Base-by-base conservation (phyloP, 371 early-diverging fungal species). In the Umbelopsis sp. region DNA sequence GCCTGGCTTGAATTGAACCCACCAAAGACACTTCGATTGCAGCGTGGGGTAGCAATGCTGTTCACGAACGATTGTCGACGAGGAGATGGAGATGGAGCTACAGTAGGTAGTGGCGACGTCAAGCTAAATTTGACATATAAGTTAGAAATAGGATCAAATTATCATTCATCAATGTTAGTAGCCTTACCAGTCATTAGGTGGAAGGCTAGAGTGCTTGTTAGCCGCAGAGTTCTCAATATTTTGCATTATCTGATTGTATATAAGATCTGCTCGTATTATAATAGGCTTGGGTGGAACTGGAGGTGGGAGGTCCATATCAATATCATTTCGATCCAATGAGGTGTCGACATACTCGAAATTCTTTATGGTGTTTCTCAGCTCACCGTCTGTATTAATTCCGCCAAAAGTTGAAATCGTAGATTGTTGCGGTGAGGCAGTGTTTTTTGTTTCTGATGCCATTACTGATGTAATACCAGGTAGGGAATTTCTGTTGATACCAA, bases 201-300 rank as follows among this genome's bases (percentile, higher is more conserved):
- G 57, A 24, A 57, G 29, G 14, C 57, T 57, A 16, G 57, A 35
- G 18, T 57, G 57, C 18, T 57, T 57, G 12, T 29, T 57, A 35
- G 57, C 32, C 35, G 18, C 57, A 4, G 57, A 57, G 32, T 29
- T 57, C n/a, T 57, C 57, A n/a, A 57, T 57, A 18, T 57, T 32
- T 14, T 57, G 57, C 29, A 24, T 10, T 5, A 57, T 57, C 14
- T 65, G 65, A 37, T 74, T 63, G 48, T 63, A 70, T 16, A 74
- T 64, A 11, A 74, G 68, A 38, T 79, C 79, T 29, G 75, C 71
- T 25, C 79, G 80, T 35, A 80, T 76, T 3, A 76, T 71, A 22
- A 72, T 71, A 1, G 80, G 78, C 46, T 83, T 80, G 11, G 79
- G 80, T n/a, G 80, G 80, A 0, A 83, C 75, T 12, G 83, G 83